Percentiles rank a stretch among this genome's conserved stretches.
phyloP scores from a whole-genome alignment of 78 protist species.

The Bigelowiella natans region DNA sequence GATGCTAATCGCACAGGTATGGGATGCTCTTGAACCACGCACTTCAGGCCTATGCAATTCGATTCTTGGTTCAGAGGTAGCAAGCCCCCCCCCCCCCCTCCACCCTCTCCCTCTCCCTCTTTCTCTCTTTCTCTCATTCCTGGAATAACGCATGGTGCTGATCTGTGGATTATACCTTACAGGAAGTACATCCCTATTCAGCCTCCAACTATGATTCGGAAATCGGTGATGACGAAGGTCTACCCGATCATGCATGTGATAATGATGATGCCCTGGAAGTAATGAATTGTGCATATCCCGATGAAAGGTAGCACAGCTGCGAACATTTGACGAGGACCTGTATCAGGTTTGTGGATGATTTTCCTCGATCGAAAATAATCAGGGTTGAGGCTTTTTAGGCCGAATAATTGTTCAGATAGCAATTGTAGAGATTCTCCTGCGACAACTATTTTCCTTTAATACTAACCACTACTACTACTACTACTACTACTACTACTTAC shows the following conservation, averaged over 20 bases:
- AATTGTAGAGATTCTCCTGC: too few species aligned
- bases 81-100: too few species aligned
- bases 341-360: slow-evolving; percentile 57
- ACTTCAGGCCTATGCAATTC: too few species aligned
- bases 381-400: too few species aligned
- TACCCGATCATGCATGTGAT: neutral
- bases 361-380: neutral
- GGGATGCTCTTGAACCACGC: too few species aligned
- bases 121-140: too few species aligned
- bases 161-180: too few species aligned
- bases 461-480: neutral
- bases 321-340: slow-evolving; percentile 94
- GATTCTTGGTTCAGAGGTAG: too few species aligned
- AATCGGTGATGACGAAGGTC: slow-evolving; percentile 9
- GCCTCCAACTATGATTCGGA: slow-evolving; percentile 11
- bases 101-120: too few species aligned
- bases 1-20: too few species aligned
- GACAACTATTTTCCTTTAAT: neutral
- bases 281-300: neutral
- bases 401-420: too few species aligned
- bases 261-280: neutral
- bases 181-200: neutral
- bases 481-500: neutral
- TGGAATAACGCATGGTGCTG: too few species aligned
- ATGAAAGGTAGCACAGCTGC: slow-evolving; percentile 77